Evolutionary conservation across 2,329 filamentous ascomycete genomes (phyloP).

Genomic region (Exophiala spinifera): DNA sequence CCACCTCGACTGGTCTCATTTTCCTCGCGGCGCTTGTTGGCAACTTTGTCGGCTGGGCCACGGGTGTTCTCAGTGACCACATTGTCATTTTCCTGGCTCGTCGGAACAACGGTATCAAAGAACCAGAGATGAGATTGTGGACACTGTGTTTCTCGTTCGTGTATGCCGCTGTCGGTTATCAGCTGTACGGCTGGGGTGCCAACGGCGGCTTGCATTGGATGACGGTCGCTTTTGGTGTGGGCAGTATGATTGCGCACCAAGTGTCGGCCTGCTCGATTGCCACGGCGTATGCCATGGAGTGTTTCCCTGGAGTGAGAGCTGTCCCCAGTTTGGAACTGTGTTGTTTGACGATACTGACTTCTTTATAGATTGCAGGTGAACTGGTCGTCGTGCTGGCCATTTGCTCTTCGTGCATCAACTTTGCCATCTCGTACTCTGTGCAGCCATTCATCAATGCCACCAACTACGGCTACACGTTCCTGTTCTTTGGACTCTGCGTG

Average conservation of each 20-base stretch:
- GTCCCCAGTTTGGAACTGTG: background rate
- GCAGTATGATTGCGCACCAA: conserved; percentile 42
- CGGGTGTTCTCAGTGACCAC: conserved; percentile 28
- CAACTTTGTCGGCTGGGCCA: conserved; percentile 24
- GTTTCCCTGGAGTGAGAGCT: conserved; percentile 35
- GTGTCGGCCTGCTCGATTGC: conserved; percentile 40
- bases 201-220: conserved; percentile 30
- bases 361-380: conserved; percentile 36
- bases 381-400: conserved; percentile 39
- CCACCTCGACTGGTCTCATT: conserved; percentile 31
- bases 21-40: conserved; percentile 34
- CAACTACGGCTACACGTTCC: conserved; percentile 11
- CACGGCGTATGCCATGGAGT: conserved; percentile 44
- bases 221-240: conserved; percentile 37
- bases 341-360: background rate
- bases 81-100: conserved; percentile 27
- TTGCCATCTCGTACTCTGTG: conserved; percentile 40
- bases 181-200: conserved; percentile 14
- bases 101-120: conserved; percentile 27
- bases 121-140: conserved; percentile 31
- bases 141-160: conserved; percentile 34
- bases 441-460: conserved; percentile 38
- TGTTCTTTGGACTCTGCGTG: conserved; percentile 13
- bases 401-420: conserved; percentile 31
- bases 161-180: conserved; percentile 11